These are phyloP conservation scores for Tylopilus intermedius DNA, from an alignment of 768 basidiomycete species.

Conservation along the genomic window DNA sequence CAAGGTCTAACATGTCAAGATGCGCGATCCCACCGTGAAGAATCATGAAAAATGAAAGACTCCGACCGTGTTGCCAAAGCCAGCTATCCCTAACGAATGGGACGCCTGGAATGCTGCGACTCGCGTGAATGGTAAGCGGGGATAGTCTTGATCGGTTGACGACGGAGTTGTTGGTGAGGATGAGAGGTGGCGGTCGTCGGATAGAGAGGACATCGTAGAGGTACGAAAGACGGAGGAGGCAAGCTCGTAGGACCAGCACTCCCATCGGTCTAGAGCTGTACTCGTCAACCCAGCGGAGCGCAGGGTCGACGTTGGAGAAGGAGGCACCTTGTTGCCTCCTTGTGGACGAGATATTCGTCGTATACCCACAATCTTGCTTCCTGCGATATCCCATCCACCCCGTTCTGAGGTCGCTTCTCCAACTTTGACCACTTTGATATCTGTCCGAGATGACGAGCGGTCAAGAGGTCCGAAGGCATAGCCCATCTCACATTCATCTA, in stretches of 20 bases:
- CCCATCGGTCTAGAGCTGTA: slow-evolving; percentile 75
- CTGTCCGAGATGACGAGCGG: slow-evolving; percentile 36
- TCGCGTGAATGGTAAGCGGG: slow-evolving; percentile 77
- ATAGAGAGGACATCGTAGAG: slow-evolving; percentile 48
- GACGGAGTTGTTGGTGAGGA: slow-evolving; percentile 3
- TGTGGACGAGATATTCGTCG: slow-evolving; percentile 55
- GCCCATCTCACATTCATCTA: slow-evolving; percentile 27
- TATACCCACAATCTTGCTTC: slow-evolving; percentile 60
- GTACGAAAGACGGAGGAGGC: slow-evolving; percentile 42
- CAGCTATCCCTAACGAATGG: slow-evolving; percentile 53
- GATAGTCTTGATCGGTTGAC: slow-evolving; percentile 25
- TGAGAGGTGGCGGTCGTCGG: slow-evolving; percentile 17
- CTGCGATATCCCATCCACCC: slow-evolving; percentile 70
- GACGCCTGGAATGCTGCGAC: slow-evolving; percentile 55
- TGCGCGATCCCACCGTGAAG: background rate
- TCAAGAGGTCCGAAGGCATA: slow-evolving; percentile 33
- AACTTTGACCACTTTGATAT: slow-evolving; percentile 49
- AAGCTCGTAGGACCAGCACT: slow-evolving; percentile 75
- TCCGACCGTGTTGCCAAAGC: slow-evolving; percentile 68
- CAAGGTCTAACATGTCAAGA: slow-evolving; percentile 4
- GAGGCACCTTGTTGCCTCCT: slow-evolving; percentile 24
- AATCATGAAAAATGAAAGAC: slow-evolving; percentile 24
- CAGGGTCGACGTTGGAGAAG: slow-evolving; percentile 11
- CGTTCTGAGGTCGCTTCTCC: slow-evolving; percentile 64
- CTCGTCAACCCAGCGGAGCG: slow-evolving; percentile 45